phyloP scores from a whole-genome alignment of 768 basidiomycete genomes.

The Tulasnella sp. region DNA sequence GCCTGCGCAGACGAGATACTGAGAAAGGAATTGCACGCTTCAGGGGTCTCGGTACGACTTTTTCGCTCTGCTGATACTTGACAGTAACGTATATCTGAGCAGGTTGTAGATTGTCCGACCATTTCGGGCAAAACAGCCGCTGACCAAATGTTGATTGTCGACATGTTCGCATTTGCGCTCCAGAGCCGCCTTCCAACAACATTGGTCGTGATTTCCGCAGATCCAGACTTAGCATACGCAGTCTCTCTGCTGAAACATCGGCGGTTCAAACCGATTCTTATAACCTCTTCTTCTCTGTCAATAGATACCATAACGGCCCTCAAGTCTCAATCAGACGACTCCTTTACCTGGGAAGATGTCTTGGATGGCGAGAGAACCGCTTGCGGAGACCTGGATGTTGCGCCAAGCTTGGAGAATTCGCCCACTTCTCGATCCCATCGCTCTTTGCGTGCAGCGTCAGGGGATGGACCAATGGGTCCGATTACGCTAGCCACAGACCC shows the following conservation, averaged over 20 bases:
- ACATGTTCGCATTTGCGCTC: not conserved
- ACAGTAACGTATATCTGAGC: not conserved
- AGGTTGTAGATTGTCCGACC: not conserved
- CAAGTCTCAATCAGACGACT: not conserved
- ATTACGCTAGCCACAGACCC: no score
- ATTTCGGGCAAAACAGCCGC: not conserved
- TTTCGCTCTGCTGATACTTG: not conserved
- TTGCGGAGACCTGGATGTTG: no score
- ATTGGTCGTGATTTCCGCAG: not conserved
- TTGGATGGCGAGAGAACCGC: no score
- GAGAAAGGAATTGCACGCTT: not conserved
- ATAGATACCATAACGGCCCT: not conserved
- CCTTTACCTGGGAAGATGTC: not conserved
- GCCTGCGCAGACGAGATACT: not conserved
- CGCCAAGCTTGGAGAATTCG: no score
- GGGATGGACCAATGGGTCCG: no score
- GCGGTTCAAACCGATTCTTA: not conserved
- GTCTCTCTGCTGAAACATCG: not conserved
- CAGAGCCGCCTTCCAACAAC: not conserved
- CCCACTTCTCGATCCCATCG: no score
- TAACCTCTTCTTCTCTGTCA: not conserved
- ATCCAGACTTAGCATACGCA: not conserved
- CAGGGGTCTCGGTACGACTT: not conserved
- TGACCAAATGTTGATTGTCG: not conserved
- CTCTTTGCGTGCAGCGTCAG: no score